Evolutionary conservation across 768 basidiomycete species (phyloP), one percentile per base, ranked within the genome.

Genomic region (Suillus cothurnatus): DNA sequence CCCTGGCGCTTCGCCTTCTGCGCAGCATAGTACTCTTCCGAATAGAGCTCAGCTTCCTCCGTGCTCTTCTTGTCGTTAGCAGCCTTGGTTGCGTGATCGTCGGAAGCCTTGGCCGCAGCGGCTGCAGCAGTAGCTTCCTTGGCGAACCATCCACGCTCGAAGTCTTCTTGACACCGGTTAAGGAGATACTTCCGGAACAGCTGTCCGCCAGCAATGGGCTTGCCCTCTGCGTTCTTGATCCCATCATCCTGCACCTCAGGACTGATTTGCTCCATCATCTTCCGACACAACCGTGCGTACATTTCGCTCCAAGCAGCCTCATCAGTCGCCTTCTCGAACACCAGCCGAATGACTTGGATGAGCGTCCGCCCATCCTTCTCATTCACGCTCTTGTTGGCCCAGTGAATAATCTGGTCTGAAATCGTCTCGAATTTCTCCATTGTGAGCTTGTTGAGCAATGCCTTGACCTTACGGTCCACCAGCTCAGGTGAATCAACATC

Each of bases 1-100:
- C 97, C 95, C 69, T 93, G 93, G 66, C 95, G 93, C 82, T 97
- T 98, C 53, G 96, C 97, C 82, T 97, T 97, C 78, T 95, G 92
- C 19, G 94, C 94, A 45, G 91, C 90, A 72, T 97, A 96, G 81
- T 98, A 98, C 79, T 97, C 97, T 1, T 97, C 95, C 15, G 93
- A 96, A 75, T 97, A 94, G 34, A 97, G 84, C 17, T 86, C 93
- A 67, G 86, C 84, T 63, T 85, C 88, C 2, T 85, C 83, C 53
- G 72, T 73, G 63, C 80, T 82, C 71, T 79, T 81, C 75, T 80
- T 86, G 71, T 87, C 87, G 62, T 87, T 86, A 8, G 86, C 89
- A 34, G 85, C 89, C 75, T 88, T 88, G 60, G 86, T 84, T 21
- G 92, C 93, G 71, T 91, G 83, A 75, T 98, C 95, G 71, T 94